Evolutionary conservation across 1,139 yeast species (phyloP), one percentile per base, ranked within the genome.

Genomic region (Tardiomyces digboiensis): DNA sequence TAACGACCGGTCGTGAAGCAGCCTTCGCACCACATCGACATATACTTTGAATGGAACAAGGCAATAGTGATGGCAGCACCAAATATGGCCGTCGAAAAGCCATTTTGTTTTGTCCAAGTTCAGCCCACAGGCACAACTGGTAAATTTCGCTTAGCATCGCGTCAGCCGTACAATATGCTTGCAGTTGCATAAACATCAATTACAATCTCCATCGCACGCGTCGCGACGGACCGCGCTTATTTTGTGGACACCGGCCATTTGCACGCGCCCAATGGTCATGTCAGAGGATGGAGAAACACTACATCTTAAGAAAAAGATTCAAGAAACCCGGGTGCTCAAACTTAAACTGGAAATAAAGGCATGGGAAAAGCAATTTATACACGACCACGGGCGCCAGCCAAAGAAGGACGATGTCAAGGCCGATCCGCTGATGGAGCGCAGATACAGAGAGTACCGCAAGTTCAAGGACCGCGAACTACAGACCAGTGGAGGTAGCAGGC

Each of bases 291-390:
- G 14, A n/a, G 33, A 16, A n/a, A 26, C 33, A n/a, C 8, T 5
- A 16, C 33, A 16, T 5, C 14, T 26, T 16, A 26, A 26, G 14
- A n/a, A 26, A 16, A 26, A n/a, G 33, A n/a, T 26, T 5, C 16
- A 26, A 20, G 37, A 33, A 7, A 20, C 13, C 19, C 37, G 37
- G 19, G 3, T 33, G 8, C 19, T 16, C 3, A 10, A 13, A 39
- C 52, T 58, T 8, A 47, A 52, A 39, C 50, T 72, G 18, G 71
- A 74, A 51, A 75, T 82, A 44, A 82, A 82, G 56, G 60, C 61
- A 29, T 82, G 89, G 89, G 88, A 82, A 55, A 67, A 72, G 46
- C 57, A 55, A 7, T 82, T 80, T 56, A 53, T 59, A 10, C 57
- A 62, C 18, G 46, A 54, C 20, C 54, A 76, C 46, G 73, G 75